Evolutionary conservation across 306 rosid species (phyloP).

Genomic region (Trifolium subterraneum): DNA sequence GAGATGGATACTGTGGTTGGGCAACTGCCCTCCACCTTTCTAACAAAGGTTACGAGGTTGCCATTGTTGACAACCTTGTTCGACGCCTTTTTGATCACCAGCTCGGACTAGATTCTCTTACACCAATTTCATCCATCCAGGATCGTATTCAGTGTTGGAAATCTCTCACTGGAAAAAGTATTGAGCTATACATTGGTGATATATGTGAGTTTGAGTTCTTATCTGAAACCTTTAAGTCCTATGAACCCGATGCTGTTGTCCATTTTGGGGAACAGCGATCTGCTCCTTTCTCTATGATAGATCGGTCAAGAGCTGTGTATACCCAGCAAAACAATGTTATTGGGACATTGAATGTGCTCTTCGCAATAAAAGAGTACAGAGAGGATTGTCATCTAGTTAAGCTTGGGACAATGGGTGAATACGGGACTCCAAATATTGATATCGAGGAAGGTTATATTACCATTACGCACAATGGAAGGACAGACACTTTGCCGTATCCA

Average conservation of each 20-base stretch:
- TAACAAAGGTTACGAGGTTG: conserved; percentile 90
- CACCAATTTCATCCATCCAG: conserved; percentile 89
- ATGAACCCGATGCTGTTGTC: conserved; percentile 91
- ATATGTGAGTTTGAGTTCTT: conserved; percentile 95
- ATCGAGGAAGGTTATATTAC: conserved; percentile 97
- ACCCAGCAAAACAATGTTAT: conserved; percentile 91
- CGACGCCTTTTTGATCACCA: conserved; percentile 94
- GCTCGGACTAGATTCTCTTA: conserved; percentile 84
- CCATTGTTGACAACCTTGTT: conserved; percentile 87
- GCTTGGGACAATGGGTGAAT: conserved; percentile 99
- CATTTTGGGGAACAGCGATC: conserved; percentile 97
- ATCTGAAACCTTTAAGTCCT: conserved; percentile 78
- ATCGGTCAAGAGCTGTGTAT: conserved; percentile 88
- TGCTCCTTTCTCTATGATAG: conserved; percentile 97
- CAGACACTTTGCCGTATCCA: conserved; percentile 93
- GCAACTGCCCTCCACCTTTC: conserved; percentile 98
- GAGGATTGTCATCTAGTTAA: conserved; percentile 91
- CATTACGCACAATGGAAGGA: conserved; percentile 93
- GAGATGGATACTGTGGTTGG: conserved; percentile 99
- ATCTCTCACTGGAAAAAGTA: conserved; percentile 77
- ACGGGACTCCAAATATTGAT: conserved; percentile 96
- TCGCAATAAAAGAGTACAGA: conserved; percentile 88
- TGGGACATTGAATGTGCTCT: conserved; percentile 93
- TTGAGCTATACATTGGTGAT: conserved; percentile 87
- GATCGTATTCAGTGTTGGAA: conserved; percentile 81